Percentiles rank a stretch among this genome's conserved stretches.
Evolutionary conservation across 164 flowering plant species (phyloP).

Genomic region (Akebia trifoliata): DNA sequence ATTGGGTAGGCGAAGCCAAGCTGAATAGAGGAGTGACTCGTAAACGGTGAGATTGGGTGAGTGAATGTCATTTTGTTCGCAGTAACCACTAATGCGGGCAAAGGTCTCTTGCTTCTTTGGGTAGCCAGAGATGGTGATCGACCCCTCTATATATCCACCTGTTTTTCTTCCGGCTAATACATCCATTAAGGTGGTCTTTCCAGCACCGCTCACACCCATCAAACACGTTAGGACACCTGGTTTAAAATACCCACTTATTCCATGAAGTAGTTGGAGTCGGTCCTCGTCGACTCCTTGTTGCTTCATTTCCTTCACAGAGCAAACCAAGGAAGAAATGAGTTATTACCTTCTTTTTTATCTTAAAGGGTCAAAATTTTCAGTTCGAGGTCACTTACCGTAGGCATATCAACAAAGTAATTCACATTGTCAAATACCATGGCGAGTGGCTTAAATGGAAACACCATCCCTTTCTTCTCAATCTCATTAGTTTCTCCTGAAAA

Average conservation of each 20-base stretch:
- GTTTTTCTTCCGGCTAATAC: slow-evolving; percentile 55
- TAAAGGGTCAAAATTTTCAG: not conserved
- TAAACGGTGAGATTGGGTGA: slow-evolving; percentile 45
- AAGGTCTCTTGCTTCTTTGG: slow-evolving; percentile 48
- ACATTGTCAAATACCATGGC: slow-evolving; percentile 78
- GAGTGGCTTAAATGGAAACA: slow-evolving; percentile 80
- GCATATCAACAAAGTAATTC: slow-evolving; percentile 92
- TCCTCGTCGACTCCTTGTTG: slow-evolving; percentile 26
- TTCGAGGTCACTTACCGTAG: slow-evolving; percentile 44
- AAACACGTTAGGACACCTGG: slow-evolving; percentile 50
- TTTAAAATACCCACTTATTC: slow-evolving; percentile 41
- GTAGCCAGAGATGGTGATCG: slow-evolving; percentile 41
- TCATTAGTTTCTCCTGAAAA: slow-evolving; percentile 12
- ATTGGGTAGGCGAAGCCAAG: slow-evolving; percentile 33
- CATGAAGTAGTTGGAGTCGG: slow-evolving; percentile 29
- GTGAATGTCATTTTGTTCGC: slow-evolving; percentile 53
- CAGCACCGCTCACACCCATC: slow-evolving; percentile 62
- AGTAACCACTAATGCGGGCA: slow-evolving; percentile 46
- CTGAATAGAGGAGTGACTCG: slow-evolving; percentile 32
- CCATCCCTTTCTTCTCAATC: slow-evolving; percentile 72
- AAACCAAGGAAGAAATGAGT: not conserved
- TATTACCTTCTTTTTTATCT: not conserved
- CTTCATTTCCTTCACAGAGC: slow-evolving; percentile 30
- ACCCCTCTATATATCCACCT: slow-evolving; percentile 46
- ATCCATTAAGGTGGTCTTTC: slow-evolving; percentile 58